Evolutionary conservation across 495 filamentous ascomycete genomes (phyloP), one percentile per base, ranked within the genome.

Genomic region (Penicillium parvum): DNA sequence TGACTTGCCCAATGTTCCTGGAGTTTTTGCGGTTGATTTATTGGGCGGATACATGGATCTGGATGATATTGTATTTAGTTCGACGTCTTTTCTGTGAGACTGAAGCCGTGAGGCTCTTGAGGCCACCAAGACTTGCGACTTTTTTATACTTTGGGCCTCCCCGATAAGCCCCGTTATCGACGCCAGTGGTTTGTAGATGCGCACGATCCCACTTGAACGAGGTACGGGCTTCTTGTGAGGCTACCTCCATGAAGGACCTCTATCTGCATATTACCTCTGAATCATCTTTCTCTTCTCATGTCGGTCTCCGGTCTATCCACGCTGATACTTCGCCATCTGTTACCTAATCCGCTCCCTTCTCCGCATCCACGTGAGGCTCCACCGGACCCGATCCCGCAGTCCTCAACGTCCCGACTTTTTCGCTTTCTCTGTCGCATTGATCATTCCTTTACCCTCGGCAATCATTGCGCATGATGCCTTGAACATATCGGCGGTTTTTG

Each of bases 301-400:
- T 42, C 14, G 32, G 9, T n/a, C 21, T 28, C 21, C 32, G 11
- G 18, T 3, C 15, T 35, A 0, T 17, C 3, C 12, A 19, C 17
- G 20, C 12, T 26, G 16, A 17, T 25, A 32, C 16, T 27, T 26
- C 19, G 20, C 14, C 19, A n/a, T 30, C 32, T 9, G 22, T 60
- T 60, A 60, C 56, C 50, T 60, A 60, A 60, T 57, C 49, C 21
- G 20, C 30, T 16, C 22, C 18, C 27, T 47, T 53, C 59, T 62
- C 59, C 59, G 59, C 55, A 61, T 43, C 55, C 57, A 60, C 58
- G 59, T 60, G 56, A 60, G 56, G 22, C 38, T 41, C 48, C 50
- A 52, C 48, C 45, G 40, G 41, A 43, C 49, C 55, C 58, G 53
- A 57, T 50, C 52, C 47, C 47, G 55, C 55, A 53, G 45, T 47